Evolutionary conservation across 2,329 filamentous ascomycete genomes (phyloP).

Genomic region (Fusarium sp.): DNA sequence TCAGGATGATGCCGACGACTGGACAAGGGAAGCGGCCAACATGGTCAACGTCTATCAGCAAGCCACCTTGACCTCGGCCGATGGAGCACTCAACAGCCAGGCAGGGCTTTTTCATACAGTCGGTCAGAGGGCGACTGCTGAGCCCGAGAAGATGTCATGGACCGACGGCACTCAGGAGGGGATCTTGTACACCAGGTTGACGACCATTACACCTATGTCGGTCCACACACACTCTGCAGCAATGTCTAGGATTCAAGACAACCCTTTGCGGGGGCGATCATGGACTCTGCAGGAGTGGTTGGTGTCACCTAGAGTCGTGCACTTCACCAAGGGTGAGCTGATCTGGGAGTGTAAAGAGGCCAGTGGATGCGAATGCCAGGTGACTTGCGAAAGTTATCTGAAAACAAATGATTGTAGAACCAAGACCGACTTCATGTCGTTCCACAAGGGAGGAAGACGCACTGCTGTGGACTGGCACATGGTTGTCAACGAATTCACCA

Average conservation of each 20-base stretch:
- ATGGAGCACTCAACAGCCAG: neutral
- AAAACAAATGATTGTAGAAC: neutral
- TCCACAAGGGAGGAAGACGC: neutral
- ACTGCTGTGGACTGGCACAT: neutral
- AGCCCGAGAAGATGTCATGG: neutral
- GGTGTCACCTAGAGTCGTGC: neutral
- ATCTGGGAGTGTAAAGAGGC: neutral
- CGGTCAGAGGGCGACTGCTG: neutral
- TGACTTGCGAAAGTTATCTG: neutral
- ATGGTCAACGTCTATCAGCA: neutral
- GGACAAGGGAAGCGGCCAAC: neutral
- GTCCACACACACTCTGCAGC: neutral
- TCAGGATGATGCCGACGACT: neutral
- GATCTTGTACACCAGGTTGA: neutral
- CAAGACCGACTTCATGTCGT: neutral
- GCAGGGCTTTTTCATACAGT: neutral
- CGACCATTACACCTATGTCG: neutral
- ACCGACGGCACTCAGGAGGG: neutral
- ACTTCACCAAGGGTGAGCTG: neutral
- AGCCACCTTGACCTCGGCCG: neutral
- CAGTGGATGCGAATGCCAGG: neutral
- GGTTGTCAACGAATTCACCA: neutral
- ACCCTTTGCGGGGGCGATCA: neutral
- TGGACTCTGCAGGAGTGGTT: neutral
- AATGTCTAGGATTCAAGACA: neutral